Base-by-base conservation (phyloP, 2,329 filamentous ascomycete species). In the Fusarium sp. region DNA sequence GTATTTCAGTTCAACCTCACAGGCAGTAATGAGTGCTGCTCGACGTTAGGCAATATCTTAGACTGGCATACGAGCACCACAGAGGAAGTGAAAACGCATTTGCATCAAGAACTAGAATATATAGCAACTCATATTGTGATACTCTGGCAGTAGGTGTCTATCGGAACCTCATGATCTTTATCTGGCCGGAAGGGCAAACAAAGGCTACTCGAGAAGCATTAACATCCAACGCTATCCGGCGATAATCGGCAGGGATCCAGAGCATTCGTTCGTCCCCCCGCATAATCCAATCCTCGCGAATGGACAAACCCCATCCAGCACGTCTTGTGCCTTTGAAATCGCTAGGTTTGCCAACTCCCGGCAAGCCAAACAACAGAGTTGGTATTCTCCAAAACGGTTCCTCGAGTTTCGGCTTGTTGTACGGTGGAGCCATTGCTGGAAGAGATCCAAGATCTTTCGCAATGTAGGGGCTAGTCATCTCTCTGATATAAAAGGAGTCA, bases 311-410 rank as follows among this genome's bases (percentile, higher is more conserved):
- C 47, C 47, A 32, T 13, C 47, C 47, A n/a, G 32, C 2, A 13
- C 22, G 47, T 0, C 1, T 2, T n/a, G 22, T 32, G 7, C 7
- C 28, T 1, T 7, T 0, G 22, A 50, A 32, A 3, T n/a, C 14
- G 0, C 1, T 4, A 1, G 26, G 20, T 0, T 48, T 0, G 0
- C 45, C 20, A n/a, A 48, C 0, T 0, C 0, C 45, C 9, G 30
- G 45, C 0, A 48, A 2, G 0, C 45, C 45, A 12, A 2, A 30
- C 0, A n/a, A n/a, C n/a, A n/a, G n/a, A 4, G 44, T 47, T 0
- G 4, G 0, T 22, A 22, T 3, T 22, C 8, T 28, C 45, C 18
- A 15, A 3, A 0, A 14, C 0, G 12, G 6, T 5, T 15, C 6
- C 18, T 47, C 8, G 2, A 11, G 18, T 3, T 20, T 1, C 1